These are phyloP conservation scores for Vigna radiata DNA, from an alignment of 306 rosid genomes.

Conservation along the genomic window DNA sequence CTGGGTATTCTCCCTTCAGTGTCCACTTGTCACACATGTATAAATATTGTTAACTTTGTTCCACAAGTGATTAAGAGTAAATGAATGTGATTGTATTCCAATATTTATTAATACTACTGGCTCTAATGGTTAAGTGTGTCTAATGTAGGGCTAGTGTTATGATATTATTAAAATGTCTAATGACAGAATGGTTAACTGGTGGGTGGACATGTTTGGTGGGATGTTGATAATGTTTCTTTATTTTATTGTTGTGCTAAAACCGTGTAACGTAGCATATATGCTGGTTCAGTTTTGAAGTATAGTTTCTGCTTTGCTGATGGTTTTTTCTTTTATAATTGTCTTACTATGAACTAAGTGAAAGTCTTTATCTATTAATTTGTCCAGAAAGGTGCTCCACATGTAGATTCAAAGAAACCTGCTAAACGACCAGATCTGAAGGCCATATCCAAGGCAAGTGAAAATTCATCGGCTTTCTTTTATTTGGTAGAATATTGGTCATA, in stretches of 20 bases:
- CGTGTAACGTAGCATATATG: neutral
- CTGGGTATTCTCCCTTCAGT: neutral
- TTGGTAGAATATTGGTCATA: no score
- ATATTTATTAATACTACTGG: neutral
- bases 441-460: conserved; percentile 64
- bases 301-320: neutral
- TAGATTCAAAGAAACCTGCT: conserved; percentile 49
- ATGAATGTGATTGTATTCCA: neutral
- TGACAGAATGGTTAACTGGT: neutral
- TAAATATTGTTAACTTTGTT: neutral
- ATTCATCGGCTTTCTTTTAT: no score
- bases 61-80: neutral
- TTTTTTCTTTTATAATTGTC: neutral
- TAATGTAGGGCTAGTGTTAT: neutral
- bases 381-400: conserved; percentile 47
- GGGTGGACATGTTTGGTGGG: neutral
- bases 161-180: neutral
- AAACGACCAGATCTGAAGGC: conserved; percentile 97
- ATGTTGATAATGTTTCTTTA: neutral
- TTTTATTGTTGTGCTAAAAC: neutral
- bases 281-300: neutral
- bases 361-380: conserved; percentile 11
- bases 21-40: neutral
- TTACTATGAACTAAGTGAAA: neutral
- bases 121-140: neutral